Conservation (phyloP, 2,329 filamentous ascomycete genomes). For the Claviceps quebecensis region DNA sequence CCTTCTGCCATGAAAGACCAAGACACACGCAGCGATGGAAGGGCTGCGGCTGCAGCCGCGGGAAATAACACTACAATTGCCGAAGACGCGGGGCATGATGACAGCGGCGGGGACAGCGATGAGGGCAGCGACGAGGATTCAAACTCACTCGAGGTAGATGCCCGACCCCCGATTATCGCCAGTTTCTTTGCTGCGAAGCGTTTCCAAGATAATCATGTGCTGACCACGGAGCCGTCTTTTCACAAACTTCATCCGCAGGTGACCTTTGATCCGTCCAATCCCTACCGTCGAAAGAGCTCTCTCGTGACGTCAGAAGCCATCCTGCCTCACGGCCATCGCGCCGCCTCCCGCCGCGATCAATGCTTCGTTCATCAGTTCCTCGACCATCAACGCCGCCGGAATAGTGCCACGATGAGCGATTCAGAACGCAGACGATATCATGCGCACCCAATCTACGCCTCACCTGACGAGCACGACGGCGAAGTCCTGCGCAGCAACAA, state of each 20-base stretch:
- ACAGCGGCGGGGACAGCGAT: background rate
- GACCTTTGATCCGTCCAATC: constrained; percentile 45
- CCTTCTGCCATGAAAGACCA: constrained; percentile 7
- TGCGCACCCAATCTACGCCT: constrained; percentile 16
- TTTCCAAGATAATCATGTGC: background rate
- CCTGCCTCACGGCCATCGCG: constrained; percentile 16
- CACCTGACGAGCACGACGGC: constrained; percentile 6
- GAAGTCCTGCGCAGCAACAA: constrained; percentile 8
- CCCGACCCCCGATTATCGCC: background rate
- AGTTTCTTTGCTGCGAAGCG: background rate
- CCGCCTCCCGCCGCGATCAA: constrained; percentile 28
- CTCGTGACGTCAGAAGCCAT: constrained; percentile 38
- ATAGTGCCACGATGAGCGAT: constrained; percentile 13
- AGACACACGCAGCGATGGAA: constrained; percentile 9
- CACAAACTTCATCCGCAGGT: constrained; percentile 27
- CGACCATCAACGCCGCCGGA: constrained; percentile 35
- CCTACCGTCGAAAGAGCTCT: constrained; percentile 52
- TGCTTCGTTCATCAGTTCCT: constrained; percentile 54
- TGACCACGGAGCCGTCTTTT: background rate
- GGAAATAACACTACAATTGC: constrained; percentile 15
- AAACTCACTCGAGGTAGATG: constrained; percentile 34
- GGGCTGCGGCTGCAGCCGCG: constrained; percentile 2
- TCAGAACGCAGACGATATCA: constrained; percentile 15
- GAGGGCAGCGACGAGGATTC: constrained; percentile 32
- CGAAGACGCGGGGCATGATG: background rate